phyloP scores from a whole-genome alignment of 768 basidiomycete genomes.

The Leccinum boreale region DNA sequence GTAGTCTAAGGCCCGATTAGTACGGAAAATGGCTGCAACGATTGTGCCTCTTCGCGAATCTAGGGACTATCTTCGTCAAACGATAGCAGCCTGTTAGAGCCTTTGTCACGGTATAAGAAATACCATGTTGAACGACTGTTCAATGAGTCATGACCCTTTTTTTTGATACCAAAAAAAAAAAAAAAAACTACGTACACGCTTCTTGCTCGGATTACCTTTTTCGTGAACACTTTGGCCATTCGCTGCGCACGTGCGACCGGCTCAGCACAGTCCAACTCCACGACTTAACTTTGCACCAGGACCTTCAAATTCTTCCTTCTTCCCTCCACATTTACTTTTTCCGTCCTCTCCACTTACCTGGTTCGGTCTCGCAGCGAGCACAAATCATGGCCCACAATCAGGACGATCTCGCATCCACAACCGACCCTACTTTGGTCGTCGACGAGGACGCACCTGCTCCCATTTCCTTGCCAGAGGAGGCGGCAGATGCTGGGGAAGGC shows the following conservation, averaged over 20 bases:
- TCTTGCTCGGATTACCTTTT: conserved; percentile 8
- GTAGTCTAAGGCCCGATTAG: too few relatives aligned
- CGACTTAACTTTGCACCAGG: conserved; percentile 1
- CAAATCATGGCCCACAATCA: conserved; percentile 20
- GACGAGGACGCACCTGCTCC: conserved; percentile 56
- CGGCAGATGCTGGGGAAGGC: conserved; percentile 74
- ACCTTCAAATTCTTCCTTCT: not conserved
- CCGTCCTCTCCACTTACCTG: not conserved
- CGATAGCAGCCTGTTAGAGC: too few relatives aligned
- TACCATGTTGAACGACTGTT: not conserved
- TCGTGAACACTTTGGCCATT: conserved; percentile 10
- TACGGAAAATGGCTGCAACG: too few relatives aligned
- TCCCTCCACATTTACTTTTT: not conserved
- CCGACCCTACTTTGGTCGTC: conserved; percentile 7
- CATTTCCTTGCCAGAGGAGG: conserved; percentile 71
- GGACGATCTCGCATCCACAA: conserved; percentile 8
- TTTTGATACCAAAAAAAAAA: too few relatives aligned
- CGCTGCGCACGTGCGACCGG: conserved; percentile 24
- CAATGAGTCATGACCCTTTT: too few relatives aligned
- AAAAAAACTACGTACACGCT: too few relatives aligned
- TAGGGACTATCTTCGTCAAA: not conserved
- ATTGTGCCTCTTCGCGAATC: not conserved
- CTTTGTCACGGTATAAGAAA: too few relatives aligned
- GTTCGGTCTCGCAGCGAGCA: not conserved
- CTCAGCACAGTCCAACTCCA: conserved; percentile 1